A percentile compares a stretch with the other conserved stretches of the same genome.
Evolutionary conservation across 805 yeast genomes (phyloP).

Genomic region (Metschnikowia amazonensis): DNA sequence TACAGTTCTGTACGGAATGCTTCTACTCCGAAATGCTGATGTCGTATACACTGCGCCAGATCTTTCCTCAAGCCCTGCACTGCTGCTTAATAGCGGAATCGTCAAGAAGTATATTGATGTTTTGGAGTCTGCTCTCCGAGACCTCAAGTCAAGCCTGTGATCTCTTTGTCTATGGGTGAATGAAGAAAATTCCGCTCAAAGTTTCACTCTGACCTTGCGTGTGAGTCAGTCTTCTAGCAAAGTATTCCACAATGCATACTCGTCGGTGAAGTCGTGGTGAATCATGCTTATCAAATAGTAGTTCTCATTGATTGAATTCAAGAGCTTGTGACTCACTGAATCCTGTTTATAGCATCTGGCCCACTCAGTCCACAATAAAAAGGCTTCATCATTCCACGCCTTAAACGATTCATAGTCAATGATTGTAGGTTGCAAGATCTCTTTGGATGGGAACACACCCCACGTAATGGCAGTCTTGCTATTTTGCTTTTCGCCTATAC

Average conservation of each 20-base stretch:
- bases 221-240: conserved; percentile 37
- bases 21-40: conserved; percentile 31
- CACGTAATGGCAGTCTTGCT: conserved; percentile 86
- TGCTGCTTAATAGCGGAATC: conserved; percentile 31
- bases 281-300: conserved; percentile 80
- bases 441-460: conserved; percentile 95
- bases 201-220: conserved; percentile 8
- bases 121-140: conserved; percentile 23
- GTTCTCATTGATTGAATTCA: conserved; percentile 56
- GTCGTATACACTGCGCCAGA: conserved; percentile 34
- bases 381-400: conserved; percentile 97
- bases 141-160: conserved; percentile 3
- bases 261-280: conserved; percentile 76
- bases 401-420: conserved; percentile 88
- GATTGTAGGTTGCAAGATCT: conserved; percentile 86
- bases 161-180: background rate
- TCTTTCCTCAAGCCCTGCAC: conserved; percentile 22
- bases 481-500: conserved; percentile 29
- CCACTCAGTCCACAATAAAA: conserved; percentile 91
- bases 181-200: conserved; percentile 5
- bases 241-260: conserved; percentile 72
- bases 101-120: conserved; percentile 25
- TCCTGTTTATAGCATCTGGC: conserved; percentile 65
- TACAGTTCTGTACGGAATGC: conserved; percentile 43
- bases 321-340: conserved; percentile 54